These are phyloP conservation scores for Gentiana dahurica DNA, from an alignment of 257 asterid genomes.

Conservation along the genomic window DNA sequence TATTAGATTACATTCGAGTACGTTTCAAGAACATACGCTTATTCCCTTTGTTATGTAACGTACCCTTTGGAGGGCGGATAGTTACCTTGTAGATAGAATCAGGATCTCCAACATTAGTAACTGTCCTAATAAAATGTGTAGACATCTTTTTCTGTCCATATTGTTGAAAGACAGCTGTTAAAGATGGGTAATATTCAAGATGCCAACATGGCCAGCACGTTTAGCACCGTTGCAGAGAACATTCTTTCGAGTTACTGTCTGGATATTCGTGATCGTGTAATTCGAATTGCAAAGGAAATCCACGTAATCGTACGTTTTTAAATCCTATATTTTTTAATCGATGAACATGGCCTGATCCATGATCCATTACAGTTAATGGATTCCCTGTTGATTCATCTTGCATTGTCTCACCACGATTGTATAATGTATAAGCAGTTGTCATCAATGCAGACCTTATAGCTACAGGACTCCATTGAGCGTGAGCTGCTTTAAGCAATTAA, in stretches of 20 bases:
- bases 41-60: background rate
- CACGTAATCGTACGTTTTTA: slow-evolving; percentile 50
- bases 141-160: slow-evolving; percentile 56
- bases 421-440: slow-evolving; percentile 74
- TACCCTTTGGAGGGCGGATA: slow-evolving; percentile 35
- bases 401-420: slow-evolving; percentile 54
- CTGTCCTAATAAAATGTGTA: slow-evolving; percentile 66
- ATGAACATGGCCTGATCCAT: slow-evolving; percentile 82
- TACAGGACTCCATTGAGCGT: slow-evolving; percentile 87
- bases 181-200: slow-evolving; percentile 63
- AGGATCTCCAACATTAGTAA: slow-evolving; percentile 66
- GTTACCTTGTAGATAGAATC: slow-evolving; percentile 40
- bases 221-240: slow-evolving; percentile 61
- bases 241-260: slow-evolving; percentile 34
- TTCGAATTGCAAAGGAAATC: slow-evolving; percentile 78
- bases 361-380: slow-evolving; percentile 68
- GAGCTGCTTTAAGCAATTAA: slow-evolving; percentile 65
- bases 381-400: slow-evolving; percentile 71
- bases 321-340: slow-evolving; percentile 64
- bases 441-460: slow-evolving; percentile 80
- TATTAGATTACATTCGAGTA: no score
- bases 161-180: slow-evolving; percentile 61
- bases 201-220: slow-evolving; percentile 67
- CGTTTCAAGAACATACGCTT: no score
- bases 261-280: slow-evolving; percentile 52